These are phyloP conservation scores for Fusarium miscanthi DNA, from an alignment of 2,329 filamentous ascomycete genomes.

Conservation along the genomic window DNA sequence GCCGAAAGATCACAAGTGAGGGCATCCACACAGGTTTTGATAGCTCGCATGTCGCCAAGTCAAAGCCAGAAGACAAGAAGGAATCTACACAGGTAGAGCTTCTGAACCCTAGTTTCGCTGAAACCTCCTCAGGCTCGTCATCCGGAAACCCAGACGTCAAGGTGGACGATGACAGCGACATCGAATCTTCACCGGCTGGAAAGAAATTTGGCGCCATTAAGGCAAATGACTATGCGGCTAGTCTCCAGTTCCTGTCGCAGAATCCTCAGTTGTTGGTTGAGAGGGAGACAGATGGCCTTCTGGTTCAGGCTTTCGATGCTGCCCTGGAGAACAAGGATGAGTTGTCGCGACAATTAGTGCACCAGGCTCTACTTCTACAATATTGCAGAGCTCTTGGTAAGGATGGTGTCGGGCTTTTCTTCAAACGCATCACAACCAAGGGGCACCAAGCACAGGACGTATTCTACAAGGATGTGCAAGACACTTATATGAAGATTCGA, in stretches of 20 bases:
- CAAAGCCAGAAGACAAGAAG: conserved; percentile 59
- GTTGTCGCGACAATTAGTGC: conserved; percentile 86
- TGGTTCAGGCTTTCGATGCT: conserved; percentile 91
- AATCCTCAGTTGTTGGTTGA: conserved; percentile 85
- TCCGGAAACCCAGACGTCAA: conserved; percentile 30
- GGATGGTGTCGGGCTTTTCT: conserved; percentile 92
- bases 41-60: conserved; percentile 82
- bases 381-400: conserved; percentile 92
- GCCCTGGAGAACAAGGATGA: conserved; percentile 81
- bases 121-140: conserved; percentile 23
- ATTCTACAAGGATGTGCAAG: conserved; percentile 92
- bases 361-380: conserved; percentile 91
- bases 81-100: conserved; percentile 72
- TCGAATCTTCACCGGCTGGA: conserved; percentile 81
- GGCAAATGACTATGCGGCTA: conserved; percentile 76
- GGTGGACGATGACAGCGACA: conserved; percentile 74
- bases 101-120: conserved; percentile 72
- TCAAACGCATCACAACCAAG: conserved; percentile 91
- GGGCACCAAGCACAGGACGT: conserved; percentile 91
- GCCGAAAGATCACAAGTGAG: conserved; percentile 93
- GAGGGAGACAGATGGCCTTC: conserved; percentile 87
- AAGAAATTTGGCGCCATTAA: conserved; percentile 85
- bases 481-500: conserved; percentile 86
- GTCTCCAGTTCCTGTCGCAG: conserved; percentile 79
- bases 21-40: conserved; percentile 90